A percentile compares a stretch with the other conserved stretches of the same genome.
Conservation (phyloP, 495 filamentous ascomycete genomes). For the Sordaria brevicollis region DNA sequence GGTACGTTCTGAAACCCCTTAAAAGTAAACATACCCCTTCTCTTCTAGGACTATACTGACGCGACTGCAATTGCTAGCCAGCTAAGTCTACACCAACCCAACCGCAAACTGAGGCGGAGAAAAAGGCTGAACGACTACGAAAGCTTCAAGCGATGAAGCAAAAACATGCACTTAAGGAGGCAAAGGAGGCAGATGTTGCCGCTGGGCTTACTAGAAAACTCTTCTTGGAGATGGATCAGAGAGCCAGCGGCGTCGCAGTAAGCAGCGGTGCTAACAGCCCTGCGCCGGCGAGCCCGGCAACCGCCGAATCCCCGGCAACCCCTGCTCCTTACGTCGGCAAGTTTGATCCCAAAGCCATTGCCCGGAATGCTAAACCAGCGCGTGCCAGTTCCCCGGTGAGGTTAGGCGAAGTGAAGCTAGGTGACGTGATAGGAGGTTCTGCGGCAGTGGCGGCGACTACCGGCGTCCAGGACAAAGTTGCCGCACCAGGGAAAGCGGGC, state of each 20-base stretch:
- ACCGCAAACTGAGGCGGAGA: slow-evolving; percentile 64
- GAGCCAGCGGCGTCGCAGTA: slow-evolving; percentile 41
- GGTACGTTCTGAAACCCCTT: slow-evolving; percentile 30
- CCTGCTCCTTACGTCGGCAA: slow-evolving; percentile 59
- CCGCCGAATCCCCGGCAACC: slow-evolving; percentile 29
- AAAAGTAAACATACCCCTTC: not conserved
- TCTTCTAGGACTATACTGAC: slow-evolving; percentile 12
- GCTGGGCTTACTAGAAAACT: slow-evolving; percentile 54
- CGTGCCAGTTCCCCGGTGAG: slow-evolving; percentile 25
- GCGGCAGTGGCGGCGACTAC: not conserved
- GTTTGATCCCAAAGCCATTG: slow-evolving; percentile 82
- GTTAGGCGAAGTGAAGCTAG: slow-evolving; percentile 26
- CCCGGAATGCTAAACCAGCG: slow-evolving; percentile 57
- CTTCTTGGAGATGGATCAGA: slow-evolving; percentile 67
- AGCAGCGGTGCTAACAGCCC: slow-evolving; percentile 33
- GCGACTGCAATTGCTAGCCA: slow-evolving; percentile 17
- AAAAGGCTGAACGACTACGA: slow-evolving; percentile 72
- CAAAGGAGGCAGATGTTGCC: slow-evolving; percentile 61
- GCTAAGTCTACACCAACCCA: slow-evolving; percentile 43
- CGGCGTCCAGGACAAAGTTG: slow-evolving; percentile 1
- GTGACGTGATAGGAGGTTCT: slow-evolving; percentile 18
- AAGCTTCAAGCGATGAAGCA: slow-evolving; percentile 88
- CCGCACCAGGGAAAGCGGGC: slow-evolving; percentile 5
- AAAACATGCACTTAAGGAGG: slow-evolving; percentile 72
- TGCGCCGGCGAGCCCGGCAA: slow-evolving; percentile 45